phyloP scores from a whole-genome alignment of 768 basidiomycete genomes.

The Lentinula sp. region DNA sequence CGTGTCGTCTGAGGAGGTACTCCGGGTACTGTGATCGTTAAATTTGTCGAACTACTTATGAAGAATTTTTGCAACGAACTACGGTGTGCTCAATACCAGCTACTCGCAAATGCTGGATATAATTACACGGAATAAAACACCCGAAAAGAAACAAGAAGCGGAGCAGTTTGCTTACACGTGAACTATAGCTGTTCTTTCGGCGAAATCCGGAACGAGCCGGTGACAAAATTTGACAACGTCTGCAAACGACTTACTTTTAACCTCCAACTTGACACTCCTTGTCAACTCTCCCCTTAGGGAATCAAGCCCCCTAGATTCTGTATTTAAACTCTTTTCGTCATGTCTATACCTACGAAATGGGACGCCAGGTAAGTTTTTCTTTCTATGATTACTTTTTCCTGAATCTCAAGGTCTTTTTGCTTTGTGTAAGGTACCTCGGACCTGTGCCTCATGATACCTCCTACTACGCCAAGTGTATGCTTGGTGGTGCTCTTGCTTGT shows the following conservation, averaged over 20 bases:
- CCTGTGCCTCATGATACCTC: constrained; percentile 16
- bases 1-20: too few relatives aligned
- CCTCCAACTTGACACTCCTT: background rate
- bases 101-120: background rate
- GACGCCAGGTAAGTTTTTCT: constrained; percentile 8
- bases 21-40: too few relatives aligned
- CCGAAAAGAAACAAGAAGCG: background rate
- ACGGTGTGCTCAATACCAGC: too few relatives aligned
- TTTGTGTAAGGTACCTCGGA: constrained; percentile 8
- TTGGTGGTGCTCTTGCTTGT: constrained; percentile 84
- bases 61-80: too few relatives aligned
- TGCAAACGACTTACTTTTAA: background rate
- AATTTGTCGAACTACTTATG: too few relatives aligned
- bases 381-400: background rate
- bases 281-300: background rate
- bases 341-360: constrained; percentile 11
- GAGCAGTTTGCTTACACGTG: background rate
- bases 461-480: constrained; percentile 84
- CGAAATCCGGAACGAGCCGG: background rate
- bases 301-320: background rate
- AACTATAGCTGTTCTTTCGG: background rate
- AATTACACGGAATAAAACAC: too few relatives aligned
- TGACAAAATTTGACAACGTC: background rate
- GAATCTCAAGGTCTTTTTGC: background rate
- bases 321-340: background rate